These are phyloP conservation scores for Alternaria atra DNA, from an alignment of 2,329 filamentous ascomycete species.

Conservation along the genomic window DNA sequence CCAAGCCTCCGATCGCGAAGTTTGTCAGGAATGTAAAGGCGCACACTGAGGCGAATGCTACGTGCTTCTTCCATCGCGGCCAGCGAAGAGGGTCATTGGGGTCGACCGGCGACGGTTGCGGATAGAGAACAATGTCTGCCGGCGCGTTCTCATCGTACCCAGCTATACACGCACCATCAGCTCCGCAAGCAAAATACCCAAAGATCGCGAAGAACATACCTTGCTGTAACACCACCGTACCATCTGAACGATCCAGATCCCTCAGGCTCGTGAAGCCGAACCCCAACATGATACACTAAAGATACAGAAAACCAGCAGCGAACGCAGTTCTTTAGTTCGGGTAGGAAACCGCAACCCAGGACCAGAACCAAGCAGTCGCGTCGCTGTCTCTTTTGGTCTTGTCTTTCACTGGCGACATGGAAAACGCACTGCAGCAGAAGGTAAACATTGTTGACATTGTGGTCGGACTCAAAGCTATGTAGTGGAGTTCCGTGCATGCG, in stretches of 20 bases:
- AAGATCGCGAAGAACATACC: constrained; percentile 13
- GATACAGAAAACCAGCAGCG: background rate
- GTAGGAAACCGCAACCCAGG: constrained; percentile 24
- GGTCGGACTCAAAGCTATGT: constrained; percentile 8
- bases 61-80: constrained; percentile 58
- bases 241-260: constrained; percentile 51
- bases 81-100: constrained; percentile 61
- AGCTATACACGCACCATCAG: constrained; percentile 6
- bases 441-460: constrained; percentile 12
- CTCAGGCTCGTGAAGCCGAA: constrained; percentile 45
- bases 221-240: constrained; percentile 50
- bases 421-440: background rate
- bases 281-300: constrained; percentile 31
- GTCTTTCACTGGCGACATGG: constrained; percentile 18
- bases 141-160: background rate
- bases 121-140: constrained; percentile 55
- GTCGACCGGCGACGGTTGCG: constrained; percentile 57
- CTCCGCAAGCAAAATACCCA: background rate
- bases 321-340: constrained; percentile 18
- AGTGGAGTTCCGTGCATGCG: constrained; percentile 4
- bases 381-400: constrained; percentile 15
- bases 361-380: constrained; percentile 24
- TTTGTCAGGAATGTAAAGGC: constrained; percentile 60
- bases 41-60: constrained; percentile 49
- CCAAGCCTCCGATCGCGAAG: constrained; percentile 56